Evolutionary conservation across 805 yeast genomes (phyloP).

Genomic region (Candida koratica): DNA sequence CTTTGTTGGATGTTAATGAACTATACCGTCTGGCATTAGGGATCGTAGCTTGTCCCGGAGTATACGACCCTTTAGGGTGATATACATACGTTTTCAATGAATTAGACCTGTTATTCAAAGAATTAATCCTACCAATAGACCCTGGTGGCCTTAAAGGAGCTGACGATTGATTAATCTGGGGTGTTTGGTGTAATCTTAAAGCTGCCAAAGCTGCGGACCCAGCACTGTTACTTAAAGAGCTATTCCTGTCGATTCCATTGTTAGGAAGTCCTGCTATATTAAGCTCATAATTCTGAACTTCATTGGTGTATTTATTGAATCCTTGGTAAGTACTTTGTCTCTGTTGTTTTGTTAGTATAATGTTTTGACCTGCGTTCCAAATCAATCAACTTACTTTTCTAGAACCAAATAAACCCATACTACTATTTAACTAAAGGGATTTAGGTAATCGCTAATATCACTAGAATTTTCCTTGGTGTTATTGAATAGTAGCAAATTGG

Average conservation of each 20-base stretch:
- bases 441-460: constrained; percentile 1
- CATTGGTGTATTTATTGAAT: constrained; percentile 30
- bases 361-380: background rate
- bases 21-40: constrained; percentile 18
- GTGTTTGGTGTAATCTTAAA: constrained; percentile 29
- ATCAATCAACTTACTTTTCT: constrained; percentile 11
- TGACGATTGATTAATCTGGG: constrained; percentile 6
- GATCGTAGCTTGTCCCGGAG: constrained; percentile 25
- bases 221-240: constrained; percentile 29
- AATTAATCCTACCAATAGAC: constrained; percentile 18
- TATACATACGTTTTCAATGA: constrained; percentile 36
- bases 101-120: constrained; percentile 25
- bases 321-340: constrained; percentile 18
- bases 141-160: background rate
- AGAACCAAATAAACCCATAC: constrained; percentile 12
- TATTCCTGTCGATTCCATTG: constrained; percentile 18
- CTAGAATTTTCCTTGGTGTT: no score
- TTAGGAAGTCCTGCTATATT: constrained; percentile 21
- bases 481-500: no score
- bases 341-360: constrained; percentile 5
- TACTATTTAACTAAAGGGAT: background rate
- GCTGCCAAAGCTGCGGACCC: constrained; percentile 43
- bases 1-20: constrained; percentile 15
- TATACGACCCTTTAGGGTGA: constrained; percentile 38
- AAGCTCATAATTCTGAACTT: constrained; percentile 20